Percentiles rank a stretch among this genome's conserved stretches.
Evolutionary conservation across 1,284 basidiomycete species (phyloP).

Genomic region (Ustilago shanxiensis): DNA sequence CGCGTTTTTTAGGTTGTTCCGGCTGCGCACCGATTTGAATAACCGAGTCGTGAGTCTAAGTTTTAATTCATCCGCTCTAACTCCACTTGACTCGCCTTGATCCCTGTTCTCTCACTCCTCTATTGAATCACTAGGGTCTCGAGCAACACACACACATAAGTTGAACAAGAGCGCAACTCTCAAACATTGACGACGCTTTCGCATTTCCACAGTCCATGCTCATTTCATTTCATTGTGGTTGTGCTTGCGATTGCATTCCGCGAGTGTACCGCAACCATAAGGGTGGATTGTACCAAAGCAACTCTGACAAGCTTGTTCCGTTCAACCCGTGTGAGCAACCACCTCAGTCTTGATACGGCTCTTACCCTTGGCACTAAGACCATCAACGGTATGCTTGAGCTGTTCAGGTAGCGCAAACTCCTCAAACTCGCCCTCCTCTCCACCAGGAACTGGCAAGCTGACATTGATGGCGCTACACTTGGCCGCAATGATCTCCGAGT

Average conservation of each 20-base stretch:
- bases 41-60: conserved; percentile 4
- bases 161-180: no score
- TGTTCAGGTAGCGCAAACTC: conserved; percentile 96
- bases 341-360: conserved; percentile 62
- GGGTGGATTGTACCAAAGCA: not conserved
- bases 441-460: conserved; percentile 85
- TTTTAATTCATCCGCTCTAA: not conserved
- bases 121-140: no score
- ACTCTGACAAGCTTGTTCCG: not conserved
- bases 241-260: not conserved
- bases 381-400: conserved; percentile 85
- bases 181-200: no score
- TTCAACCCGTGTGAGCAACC: conserved; percentile 62
- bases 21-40: conserved; percentile 15
- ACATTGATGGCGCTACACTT: conserved; percentile 97
- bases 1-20: conserved; percentile 6
- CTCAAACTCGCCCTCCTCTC: conserved; percentile 90
- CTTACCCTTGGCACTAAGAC: conserved; percentile 81
- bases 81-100: not conserved
- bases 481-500: conserved; percentile 89
- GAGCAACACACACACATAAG: no score
- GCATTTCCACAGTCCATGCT: no score
- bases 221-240: not conserved
- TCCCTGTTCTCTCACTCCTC: not conserved
- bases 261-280: not conserved